Evolutionary conservation across 75 land plant species (phyloP).

Genomic region (Picea sitchensis): DNA sequence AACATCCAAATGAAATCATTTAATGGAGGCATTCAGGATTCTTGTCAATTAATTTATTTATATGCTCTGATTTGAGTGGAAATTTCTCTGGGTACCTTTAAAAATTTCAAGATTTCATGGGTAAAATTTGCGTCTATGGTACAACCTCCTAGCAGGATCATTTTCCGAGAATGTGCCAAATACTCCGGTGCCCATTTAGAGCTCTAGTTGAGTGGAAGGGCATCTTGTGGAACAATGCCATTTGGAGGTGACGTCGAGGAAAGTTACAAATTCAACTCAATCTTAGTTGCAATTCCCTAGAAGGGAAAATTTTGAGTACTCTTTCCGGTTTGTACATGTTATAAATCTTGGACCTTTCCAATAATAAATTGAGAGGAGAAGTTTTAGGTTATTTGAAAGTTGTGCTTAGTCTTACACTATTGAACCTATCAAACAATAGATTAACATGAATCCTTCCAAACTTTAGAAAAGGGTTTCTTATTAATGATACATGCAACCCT

Average conservation of each 20-base stretch:
- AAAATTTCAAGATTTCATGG: constrained; percentile 17
- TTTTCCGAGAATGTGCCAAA: constrained; percentile 18
- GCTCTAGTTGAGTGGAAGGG: constrained; percentile 23
- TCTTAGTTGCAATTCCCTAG: background rate
- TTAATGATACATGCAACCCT: too few species aligned
- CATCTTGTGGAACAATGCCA: constrained; percentile 19
- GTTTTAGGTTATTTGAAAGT: background rate
- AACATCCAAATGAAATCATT: constrained; percentile 45
- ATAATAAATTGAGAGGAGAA: too few species aligned
- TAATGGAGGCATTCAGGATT: constrained; percentile 25
- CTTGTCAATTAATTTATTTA: constrained; percentile 25
- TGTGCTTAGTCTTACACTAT: background rate
- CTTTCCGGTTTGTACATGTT: constrained; percentile 3
- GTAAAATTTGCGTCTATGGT: constrained; percentile 23
- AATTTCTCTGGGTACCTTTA: constrained; percentile 32
- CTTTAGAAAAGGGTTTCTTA: too few species aligned
- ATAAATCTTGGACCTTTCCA: constrained; percentile 17
- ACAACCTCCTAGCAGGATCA: constrained; percentile 7
- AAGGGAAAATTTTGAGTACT: background rate
- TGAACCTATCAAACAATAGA: too few species aligned
- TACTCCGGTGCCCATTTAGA: constrained; percentile 2
- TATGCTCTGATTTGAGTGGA: constrained; percentile 32
- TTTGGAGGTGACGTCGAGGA: background rate
- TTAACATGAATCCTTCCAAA: too few species aligned
- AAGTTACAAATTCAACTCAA: background rate